Base-by-base conservation (phyloP, 106 monocot species). In the Dactylorhiza incarnata region DNA sequence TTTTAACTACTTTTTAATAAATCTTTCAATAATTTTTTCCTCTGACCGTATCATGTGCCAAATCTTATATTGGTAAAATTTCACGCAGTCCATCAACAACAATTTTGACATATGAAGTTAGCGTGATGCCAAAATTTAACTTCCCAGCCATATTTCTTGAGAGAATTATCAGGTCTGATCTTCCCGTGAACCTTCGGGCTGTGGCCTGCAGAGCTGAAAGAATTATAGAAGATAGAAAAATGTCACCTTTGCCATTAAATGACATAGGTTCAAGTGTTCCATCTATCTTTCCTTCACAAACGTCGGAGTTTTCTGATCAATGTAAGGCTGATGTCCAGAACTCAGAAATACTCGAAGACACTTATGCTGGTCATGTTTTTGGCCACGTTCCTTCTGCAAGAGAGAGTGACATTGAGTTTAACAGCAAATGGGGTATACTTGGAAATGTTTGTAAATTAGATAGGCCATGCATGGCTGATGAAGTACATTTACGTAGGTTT, bases 121-220 rank as follows among this genome's bases (percentile, higher is more conserved):
- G 74, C 73, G 96, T 97, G 48, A 89, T 91, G 67, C 96, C 96
- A 48, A 89, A 78, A 79, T 91, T 89, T 77, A 91, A 93, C 73
- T 93, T 97, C 59, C 96, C 96, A 48, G 96, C 93, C 20, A 97
- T 97, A 78, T 94, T 97, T 84, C 82, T 95, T 54, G 95, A 95
- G 81, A 87, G 92, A 76, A 96, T 96, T 52, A 93, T 96, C 68
- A 78, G 84, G 49, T 97, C 93, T 7, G 96, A 97, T 85, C 96
- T 97, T 86, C 96, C 96, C 73, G 91, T 89, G 26, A 97, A 97
- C 81, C 91, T 97, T 66, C 78, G 75, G 75, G 93, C 96, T 17
- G 53, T 97, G 65, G 96, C 93, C 17, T 87, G 65, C 74, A 85
- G 90, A 80, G 90, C 96, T 75, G 93, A 93, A 78, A 84, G 46